These are phyloP conservation scores for Blakeslea trispora DNA, from an alignment of 371 early-diverging fungal genomes.

Conservation along the genomic window DNA sequence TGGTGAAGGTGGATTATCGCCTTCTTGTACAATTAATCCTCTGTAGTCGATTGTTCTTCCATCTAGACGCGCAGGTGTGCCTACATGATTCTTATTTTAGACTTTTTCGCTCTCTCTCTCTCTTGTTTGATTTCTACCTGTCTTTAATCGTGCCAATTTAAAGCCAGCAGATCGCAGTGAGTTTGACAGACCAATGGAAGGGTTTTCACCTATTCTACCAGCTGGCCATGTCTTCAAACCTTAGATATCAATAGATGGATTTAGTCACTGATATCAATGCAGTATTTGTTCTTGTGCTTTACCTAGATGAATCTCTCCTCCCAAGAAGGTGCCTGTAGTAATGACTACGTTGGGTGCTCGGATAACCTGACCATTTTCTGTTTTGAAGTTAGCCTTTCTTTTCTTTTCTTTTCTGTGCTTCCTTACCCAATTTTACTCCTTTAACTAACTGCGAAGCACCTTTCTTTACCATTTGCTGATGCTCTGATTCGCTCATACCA, in stretches of 20 bases:
- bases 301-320: slow-evolving; percentile 84
- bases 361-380: slow-evolving; percentile 69
- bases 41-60: slow-evolving; percentile 76
- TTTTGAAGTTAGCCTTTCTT: not conserved
- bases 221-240: slow-evolving; percentile 77
- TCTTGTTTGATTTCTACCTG: slow-evolving; percentile 44
- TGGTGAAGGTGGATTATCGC: slow-evolving; percentile 76
- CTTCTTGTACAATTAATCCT: slow-evolving; percentile 64
- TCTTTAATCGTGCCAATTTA: slow-evolving; percentile 75
- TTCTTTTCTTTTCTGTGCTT: too few species aligned
- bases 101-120: not conserved
- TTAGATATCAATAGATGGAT: too few species aligned
- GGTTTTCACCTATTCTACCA: slow-evolving; percentile 77
- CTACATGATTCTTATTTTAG: slow-evolving; percentile 17
- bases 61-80: slow-evolving; percentile 82
- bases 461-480: slow-evolving; percentile 25
- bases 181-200: slow-evolving; percentile 75
- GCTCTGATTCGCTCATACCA: slow-evolving; percentile 35
- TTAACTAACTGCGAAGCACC: slow-evolving; percentile 36
- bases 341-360: slow-evolving; percentile 75
- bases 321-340: slow-evolving; percentile 86
- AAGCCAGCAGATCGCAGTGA: slow-evolving; percentile 79
- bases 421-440: slow-evolving; percentile 44
- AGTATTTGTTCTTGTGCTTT: slow-evolving; percentile 3
- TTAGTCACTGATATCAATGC: too few species aligned